These are phyloP conservation scores for Globisporangium paddicum DNA, from an alignment of 352 stramenopile genomes.

Conservation along the genomic window DNA sequence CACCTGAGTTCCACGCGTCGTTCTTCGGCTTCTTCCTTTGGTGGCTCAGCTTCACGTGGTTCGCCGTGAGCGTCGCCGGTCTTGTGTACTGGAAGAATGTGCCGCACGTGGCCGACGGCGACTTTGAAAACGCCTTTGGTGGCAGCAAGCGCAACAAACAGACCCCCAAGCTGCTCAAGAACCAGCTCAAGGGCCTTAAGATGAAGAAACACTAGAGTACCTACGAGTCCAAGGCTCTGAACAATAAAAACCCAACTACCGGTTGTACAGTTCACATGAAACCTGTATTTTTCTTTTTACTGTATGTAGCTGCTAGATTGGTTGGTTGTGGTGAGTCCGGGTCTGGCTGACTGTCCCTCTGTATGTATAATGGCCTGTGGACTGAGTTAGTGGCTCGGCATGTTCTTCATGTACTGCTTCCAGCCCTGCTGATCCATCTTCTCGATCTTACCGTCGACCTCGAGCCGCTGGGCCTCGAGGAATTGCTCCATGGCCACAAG, in stretches of 20 bases:
- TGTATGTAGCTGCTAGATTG: background rate
- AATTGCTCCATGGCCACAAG: slow-evolving; percentile 91
- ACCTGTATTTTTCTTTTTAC: background rate
- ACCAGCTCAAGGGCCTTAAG: slow-evolving; percentile 67
- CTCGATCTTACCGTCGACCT: slow-evolving; percentile 93
- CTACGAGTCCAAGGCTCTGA: no score
- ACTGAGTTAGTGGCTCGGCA: slow-evolving; percentile 39
- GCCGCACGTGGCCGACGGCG: slow-evolving; percentile 20
- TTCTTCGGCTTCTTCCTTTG: slow-evolving; percentile 65
- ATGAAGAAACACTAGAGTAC: slow-evolving; percentile 48
- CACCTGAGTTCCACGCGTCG: slow-evolving; percentile 50
- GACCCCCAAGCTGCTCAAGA: slow-evolving; percentile 67
- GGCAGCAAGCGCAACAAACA: slow-evolving; percentile 35
- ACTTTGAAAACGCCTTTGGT: background rate
- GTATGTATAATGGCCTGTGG: background rate
- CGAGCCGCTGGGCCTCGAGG: slow-evolving; percentile 87
- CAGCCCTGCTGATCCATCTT: slow-evolving; percentile 84
- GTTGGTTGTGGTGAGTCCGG: background rate
- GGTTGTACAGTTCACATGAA: background rate
- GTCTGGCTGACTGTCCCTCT: background rate
- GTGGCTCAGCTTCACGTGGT: slow-evolving; percentile 53
- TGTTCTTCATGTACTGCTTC: slow-evolving; percentile 87
- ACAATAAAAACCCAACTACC: background rate
- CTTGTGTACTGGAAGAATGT: slow-evolving; percentile 73
- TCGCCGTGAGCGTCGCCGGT: slow-evolving; percentile 34